Conservation (phyloP, 176 grass and related monocot species). For the Musa schizocarpa region DNA sequence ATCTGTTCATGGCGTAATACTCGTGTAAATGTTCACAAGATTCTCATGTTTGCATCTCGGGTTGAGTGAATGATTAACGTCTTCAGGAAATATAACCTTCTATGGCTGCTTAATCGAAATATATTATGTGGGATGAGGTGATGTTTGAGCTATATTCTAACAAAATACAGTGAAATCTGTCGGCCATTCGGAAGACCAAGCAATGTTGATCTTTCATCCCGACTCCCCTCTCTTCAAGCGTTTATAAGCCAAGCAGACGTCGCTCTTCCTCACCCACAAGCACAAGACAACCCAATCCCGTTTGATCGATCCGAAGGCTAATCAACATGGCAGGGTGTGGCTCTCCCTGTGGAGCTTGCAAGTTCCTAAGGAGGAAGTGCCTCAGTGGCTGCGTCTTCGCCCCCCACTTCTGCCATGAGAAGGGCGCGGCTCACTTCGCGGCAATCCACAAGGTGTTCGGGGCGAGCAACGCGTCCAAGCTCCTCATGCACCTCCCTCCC, state of each 20-base stretch:
- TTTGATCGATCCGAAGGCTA: no score
- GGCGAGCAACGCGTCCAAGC: conserved; percentile 83
- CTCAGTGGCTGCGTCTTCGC: conserved; percentile 77
- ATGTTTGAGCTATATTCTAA: no score
- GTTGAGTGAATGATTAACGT: no score
- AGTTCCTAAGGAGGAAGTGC: conserved; percentile 81
- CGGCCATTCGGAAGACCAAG: not conserved
- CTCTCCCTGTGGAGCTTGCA: conserved; percentile 87
- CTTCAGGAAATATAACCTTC: no score
- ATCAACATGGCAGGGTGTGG: conserved; percentile 62
- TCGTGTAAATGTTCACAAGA: no score
- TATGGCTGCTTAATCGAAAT: no score
- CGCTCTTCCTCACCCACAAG: not conserved
- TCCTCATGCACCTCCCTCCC: conserved; percentile 63
- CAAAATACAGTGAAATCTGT: not conserved
- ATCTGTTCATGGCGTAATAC: no score
- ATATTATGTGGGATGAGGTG: no score
- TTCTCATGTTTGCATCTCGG: no score
- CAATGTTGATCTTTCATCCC: not conserved
- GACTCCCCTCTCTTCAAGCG: not conserved
- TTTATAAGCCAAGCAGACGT: not conserved
- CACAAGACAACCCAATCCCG: not conserved
- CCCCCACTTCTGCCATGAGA: conserved; percentile 92
- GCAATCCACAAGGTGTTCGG: conserved; percentile 94
- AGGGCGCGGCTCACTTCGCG: conserved; percentile 72